Base-by-base conservation (phyloP, 495 filamentous ascomycete species). In the Tuber brumale region DNA sequence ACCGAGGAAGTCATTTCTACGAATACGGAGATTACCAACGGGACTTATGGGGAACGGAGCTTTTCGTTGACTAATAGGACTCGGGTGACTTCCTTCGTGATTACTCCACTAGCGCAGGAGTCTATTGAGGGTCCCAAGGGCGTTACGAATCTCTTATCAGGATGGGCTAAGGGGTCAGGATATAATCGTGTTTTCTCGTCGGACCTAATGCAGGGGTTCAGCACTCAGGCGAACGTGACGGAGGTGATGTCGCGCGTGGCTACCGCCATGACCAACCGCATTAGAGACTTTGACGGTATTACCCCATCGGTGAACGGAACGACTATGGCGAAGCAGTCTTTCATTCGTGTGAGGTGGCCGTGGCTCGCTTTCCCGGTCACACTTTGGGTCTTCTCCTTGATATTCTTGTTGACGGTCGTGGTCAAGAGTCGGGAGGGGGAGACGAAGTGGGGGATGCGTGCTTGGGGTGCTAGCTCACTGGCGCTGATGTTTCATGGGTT, bases 401-500 rank as follows among this genome's bases (percentile, higher is more conserved):
- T 81, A 12, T 81, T 81, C 45, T 8, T 81, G 42, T 2, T 81
- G 0, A 48, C 39, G 3, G 45, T 81, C 6, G 76, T 71, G 9
- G 43, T 78, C 0, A 72, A 61, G 61, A 71, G 79, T 37, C 57
- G 73, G 23, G 23, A 75, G 0, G 72, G 72, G 27, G 70, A 74
- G 69, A 18, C 6, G 35, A 70, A 48, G 1, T 70, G 39, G 45
- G 80, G 80, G 8, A 80, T 80, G 73, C 70, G 78, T 3, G 76
- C 48, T 9, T 81, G 80, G 80, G 79, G 79, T 0, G 57, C 48
- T 14, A 81, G 45, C 23, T 72, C 72, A 3, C 31, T 81, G 21
- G 79, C 80, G 37, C 31, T 81, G 71, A 21, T 81, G 73, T 75
- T 81, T 27, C 76, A 81, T 70, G 80, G 80, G 3, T 9, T 81